phyloP scores from a whole-genome alignment of 495 filamentous ascomycete species.

The Penicillium canescens region DNA sequence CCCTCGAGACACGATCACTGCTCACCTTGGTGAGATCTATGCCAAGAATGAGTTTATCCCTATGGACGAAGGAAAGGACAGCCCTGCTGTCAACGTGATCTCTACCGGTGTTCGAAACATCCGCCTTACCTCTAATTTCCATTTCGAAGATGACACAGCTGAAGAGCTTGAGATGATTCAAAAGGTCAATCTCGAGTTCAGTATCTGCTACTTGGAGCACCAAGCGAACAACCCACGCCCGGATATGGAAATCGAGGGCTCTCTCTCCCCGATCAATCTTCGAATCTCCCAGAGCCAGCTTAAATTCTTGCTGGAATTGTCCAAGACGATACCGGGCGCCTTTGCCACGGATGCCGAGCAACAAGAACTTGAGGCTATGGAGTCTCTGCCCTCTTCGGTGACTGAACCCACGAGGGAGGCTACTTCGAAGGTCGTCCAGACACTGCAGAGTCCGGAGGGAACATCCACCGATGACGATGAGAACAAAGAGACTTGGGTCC shows the following conservation, averaged over 20 bases:
- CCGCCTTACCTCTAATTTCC: slow-evolving; percentile 83
- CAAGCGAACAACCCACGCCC: slow-evolving; percentile 73
- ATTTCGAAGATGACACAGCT: slow-evolving; percentile 67
- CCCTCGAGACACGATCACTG: slow-evolving; percentile 80
- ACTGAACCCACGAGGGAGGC: slow-evolving; percentile 46
- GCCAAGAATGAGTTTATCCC: slow-evolving; percentile 88
- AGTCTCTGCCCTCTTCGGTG: slow-evolving; percentile 62
- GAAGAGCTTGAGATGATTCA: slow-evolving; percentile 96
- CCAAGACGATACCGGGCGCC: slow-evolving; percentile 79
- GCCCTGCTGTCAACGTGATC: slow-evolving; percentile 82
- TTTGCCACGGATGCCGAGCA: slow-evolving; percentile 78
- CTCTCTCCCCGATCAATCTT: slow-evolving; percentile 89
- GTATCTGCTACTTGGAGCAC: slow-evolving; percentile 87
- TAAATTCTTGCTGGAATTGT: slow-evolving; percentile 82
- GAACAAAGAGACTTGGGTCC: slow-evolving; percentile 77
- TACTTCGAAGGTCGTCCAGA: slow-evolving; percentile 44
- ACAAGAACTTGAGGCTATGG: slow-evolving; percentile 61
- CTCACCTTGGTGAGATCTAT: slow-evolving; percentile 95
- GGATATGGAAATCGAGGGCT: slow-evolving; percentile 87
- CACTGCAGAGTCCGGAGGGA: slow-evolving; percentile 42
- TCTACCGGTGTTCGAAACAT: slow-evolving; percentile 91
- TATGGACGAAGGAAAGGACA: slow-evolving; percentile 68
- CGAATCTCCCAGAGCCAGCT: slow-evolving; percentile 87
- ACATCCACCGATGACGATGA: slow-evolving; percentile 60
- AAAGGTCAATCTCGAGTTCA: slow-evolving; percentile 91